Evolutionary conservation across 2,329 filamentous ascomycete genomes (phyloP).

Genomic region (Diaporthe sp.): DNA sequence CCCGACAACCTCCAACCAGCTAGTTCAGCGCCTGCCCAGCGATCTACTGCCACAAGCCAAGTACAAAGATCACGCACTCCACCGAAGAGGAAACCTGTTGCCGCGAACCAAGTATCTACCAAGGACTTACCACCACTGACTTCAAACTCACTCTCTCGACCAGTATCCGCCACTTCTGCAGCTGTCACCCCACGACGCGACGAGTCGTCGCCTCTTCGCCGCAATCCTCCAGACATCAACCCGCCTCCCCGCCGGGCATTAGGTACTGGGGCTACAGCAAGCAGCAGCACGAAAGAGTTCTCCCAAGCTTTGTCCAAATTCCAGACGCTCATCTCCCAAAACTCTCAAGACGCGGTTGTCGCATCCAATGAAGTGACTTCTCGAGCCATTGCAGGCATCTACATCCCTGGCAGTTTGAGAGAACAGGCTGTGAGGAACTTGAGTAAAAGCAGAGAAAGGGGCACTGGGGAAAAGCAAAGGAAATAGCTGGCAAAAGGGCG

Average conservation of each 20-base stretch:
- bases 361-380: slow-evolving; percentile 9
- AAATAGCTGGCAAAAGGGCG: background rate
- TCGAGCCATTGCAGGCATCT: slow-evolving; percentile 11
- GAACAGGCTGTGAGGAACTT: slow-evolving; percentile 8
- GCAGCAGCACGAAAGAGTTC: background rate
- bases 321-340: background rate
- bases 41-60: background rate
- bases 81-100: background rate
- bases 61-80: background rate
- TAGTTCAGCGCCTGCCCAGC: background rate
- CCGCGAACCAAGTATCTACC: background rate
- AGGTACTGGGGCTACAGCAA: background rate
- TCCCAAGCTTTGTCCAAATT: slow-evolving; percentile 1
- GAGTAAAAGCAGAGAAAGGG: slow-evolving; percentile 9
- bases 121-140: background rate
- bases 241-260: no score
- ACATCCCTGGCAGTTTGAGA: slow-evolving; percentile 12
- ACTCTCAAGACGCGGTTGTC: background rate
- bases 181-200: background rate
- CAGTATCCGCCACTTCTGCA: background rate
- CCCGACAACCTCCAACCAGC: background rate
- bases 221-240: background rate
- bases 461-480: background rate
- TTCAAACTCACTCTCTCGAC: background rate
- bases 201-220: background rate